Evolutionary conservation across 1,284 basidiomycete species (phyloP).

Genomic region (Hymenochaete sp.): DNA sequence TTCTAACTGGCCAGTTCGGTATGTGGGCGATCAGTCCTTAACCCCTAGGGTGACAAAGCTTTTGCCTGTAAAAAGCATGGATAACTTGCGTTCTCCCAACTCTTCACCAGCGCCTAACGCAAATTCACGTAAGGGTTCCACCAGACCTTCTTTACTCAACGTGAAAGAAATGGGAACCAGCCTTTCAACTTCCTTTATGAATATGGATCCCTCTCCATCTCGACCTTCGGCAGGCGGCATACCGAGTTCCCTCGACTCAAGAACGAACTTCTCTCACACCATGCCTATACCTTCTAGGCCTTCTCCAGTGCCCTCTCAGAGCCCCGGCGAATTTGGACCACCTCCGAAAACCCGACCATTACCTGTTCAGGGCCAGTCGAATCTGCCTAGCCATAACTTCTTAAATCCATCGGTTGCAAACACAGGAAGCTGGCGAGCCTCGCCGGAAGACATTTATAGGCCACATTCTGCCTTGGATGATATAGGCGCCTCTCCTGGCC

Average conservation of each 20-base stretch:
- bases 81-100: constrained; percentile 40
- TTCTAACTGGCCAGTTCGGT: constrained; percentile 21
- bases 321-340: constrained; percentile 7
- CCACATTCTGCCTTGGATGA: constrained; percentile 51
- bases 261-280: constrained; percentile 17
- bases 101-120: constrained; percentile 28
- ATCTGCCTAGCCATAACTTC: not conserved
- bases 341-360: constrained; percentile 26
- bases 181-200: constrained; percentile 13
- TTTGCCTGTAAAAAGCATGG: constrained; percentile 47
- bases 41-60: constrained; percentile 25
- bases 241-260: constrained; percentile 10
- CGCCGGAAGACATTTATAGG: constrained; percentile 44
- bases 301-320: constrained; percentile 11
- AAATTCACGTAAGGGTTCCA: constrained; percentile 30
- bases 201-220: constrained; percentile 15
- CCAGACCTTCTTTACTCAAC: no score
- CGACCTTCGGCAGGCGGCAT: constrained; percentile 13
- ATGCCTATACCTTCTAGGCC: constrained; percentile 11
- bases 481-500: constrained; percentile 34
- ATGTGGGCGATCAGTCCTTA: constrained; percentile 26
- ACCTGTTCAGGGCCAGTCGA: constrained; percentile 29
- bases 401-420: constrained; percentile 1
- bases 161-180: constrained; percentile 11
- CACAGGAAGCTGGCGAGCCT: constrained; percentile 6